Evolutionary conservation across 176 grass and related monocot genomes (phyloP).

Genomic region (Avena sativa): DNA sequence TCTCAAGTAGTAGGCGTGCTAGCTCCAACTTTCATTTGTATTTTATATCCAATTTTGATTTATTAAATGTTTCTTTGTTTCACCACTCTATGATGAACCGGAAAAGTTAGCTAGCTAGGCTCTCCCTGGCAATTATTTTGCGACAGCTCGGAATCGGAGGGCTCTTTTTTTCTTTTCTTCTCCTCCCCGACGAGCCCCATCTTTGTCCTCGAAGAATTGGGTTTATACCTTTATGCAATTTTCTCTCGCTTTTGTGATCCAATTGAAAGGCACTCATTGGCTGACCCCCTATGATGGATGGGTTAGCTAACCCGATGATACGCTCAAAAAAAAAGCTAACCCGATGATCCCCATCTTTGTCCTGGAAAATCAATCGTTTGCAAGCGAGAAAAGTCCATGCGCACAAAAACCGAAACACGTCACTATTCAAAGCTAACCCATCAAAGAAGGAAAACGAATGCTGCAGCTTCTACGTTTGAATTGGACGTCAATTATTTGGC

Average conservation of each 20-base stretch:
- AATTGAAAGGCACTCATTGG: background rate
- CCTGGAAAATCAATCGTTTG: background rate
- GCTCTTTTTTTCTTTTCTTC: background rate
- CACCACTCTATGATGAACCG: background rate
- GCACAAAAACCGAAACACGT: background rate
- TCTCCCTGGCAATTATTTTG: constrained; percentile 31
- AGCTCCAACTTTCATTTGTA: background rate
- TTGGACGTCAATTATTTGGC: background rate
- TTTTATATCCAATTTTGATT: background rate
- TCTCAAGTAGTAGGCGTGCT: background rate
- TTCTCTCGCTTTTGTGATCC: background rate
- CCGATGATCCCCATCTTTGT: background rate
- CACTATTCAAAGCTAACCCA: background rate
- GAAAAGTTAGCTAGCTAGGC: constrained; percentile 30
- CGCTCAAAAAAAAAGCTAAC: background rate
- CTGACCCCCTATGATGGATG: background rate
- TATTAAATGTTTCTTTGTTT: background rate
- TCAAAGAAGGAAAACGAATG: background rate
- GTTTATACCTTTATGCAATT: background rate
- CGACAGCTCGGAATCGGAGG: constrained; percentile 27
- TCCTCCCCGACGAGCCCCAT: background rate
- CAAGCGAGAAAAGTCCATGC: constrained; percentile 15
- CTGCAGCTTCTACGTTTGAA: background rate
- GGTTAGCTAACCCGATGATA: constrained; percentile 26
- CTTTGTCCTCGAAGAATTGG: background rate